Percentiles rank a stretch among this genome's conserved stretches.
phyloP scores from a whole-genome alignment of 495 filamentous ascomycete species.

The Hyaloscypha finlandica region DNA sequence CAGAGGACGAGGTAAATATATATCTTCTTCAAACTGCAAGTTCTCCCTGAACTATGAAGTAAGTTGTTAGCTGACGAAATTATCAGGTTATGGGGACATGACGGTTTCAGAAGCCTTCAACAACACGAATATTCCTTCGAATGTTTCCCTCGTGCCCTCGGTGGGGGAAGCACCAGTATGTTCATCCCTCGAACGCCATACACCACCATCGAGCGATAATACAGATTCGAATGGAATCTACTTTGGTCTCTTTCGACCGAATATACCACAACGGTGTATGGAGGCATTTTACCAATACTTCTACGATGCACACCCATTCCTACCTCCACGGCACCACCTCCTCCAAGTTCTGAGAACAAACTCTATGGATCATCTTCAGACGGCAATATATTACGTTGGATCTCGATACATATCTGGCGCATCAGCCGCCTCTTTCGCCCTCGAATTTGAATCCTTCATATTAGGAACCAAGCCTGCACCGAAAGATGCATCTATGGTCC shows the following conservation, averaged over 20 bases:
- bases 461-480: conserved; percentile 36
- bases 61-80: neutral
- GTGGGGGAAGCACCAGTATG: neutral
- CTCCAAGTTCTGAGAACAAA: conserved; percentile 45
- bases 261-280: conserved; percentile 39
- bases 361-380: conserved; percentile 45
- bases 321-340: conserved; percentile 54
- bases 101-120: neutral
- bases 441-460: conserved; percentile 56
- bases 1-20: conserved; percentile 16
- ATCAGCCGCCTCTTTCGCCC: conserved; percentile 50
- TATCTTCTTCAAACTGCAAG: conserved; percentile 1
- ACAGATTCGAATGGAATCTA: conserved; percentile 7
- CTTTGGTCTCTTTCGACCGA: neutral
- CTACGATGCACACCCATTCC: conserved; percentile 67
- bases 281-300: conserved; percentile 63
- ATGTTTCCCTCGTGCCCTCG: neutral
- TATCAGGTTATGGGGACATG: neutral
- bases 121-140: neutral
- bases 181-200: neutral
- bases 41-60: conserved; percentile 1
- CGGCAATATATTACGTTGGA: conserved; percentile 70
- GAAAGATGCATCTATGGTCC: conserved; percentile 67
- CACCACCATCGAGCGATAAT: neutral
- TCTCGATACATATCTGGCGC: conserved; percentile 56